Percentiles rank a stretch among this genome's conserved stretches.
Conservation (phyloP, 2,329 filamentous ascomycete species). For the Arthrobotrys musiformis region DNA sequence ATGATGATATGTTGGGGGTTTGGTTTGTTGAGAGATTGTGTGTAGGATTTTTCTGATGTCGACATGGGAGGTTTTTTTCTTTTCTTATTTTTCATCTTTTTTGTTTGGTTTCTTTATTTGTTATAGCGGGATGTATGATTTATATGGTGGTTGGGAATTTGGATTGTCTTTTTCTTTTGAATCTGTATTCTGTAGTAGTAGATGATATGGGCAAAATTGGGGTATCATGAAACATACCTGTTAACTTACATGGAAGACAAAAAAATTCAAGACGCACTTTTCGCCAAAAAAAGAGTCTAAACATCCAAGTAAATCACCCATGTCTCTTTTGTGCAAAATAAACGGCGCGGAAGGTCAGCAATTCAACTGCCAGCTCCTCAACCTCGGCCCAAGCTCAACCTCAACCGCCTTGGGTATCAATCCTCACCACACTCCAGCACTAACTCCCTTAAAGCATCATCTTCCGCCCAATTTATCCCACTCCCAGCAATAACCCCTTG, state of each 20-base stretch:
- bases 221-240: background rate
- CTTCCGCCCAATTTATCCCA: constrained; percentile 81
- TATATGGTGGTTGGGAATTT: background rate
- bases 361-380: no score
- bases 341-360: no score
- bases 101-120: background rate
- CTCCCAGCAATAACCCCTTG: constrained; percentile 82
- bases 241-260: constrained; percentile 1
- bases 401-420: no score
- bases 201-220: constrained; percentile 1
- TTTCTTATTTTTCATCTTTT: background rate
- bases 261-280: background rate
- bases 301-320: no score
- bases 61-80: background rate
- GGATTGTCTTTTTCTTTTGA: background rate
- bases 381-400: no score
- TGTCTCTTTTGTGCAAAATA: no score
- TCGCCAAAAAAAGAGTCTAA: background rate
- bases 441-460: constrained; percentile 74
- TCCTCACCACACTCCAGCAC: constrained; percentile 70
- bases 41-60: background rate
- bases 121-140: background rate
- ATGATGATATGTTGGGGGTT: background rate
- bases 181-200: background rate
- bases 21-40: background rate